phyloP scores from a whole-genome alignment of 1,284 basidiomycete species.

The Ceratobasidium sp. region DNA sequence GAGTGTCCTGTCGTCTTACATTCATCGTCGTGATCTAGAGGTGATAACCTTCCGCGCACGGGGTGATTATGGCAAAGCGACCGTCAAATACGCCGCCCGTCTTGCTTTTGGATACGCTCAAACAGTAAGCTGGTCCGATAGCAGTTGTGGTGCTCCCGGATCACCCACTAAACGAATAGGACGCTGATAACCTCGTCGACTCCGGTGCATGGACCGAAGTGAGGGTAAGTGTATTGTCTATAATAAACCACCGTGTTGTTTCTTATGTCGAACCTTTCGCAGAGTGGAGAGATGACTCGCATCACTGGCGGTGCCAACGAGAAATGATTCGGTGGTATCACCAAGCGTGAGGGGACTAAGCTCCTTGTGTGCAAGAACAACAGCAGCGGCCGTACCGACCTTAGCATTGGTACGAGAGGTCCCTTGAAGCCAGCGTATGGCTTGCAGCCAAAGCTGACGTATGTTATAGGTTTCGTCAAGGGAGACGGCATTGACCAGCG shows the following conservation, averaged over 20 bases:
- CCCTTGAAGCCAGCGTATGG: not conserved
- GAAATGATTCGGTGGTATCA: not conserved
- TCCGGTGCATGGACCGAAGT: slow-evolving; percentile 14
- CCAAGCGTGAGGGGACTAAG: not conserved
- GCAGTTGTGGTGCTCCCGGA: too few relatives aligned
- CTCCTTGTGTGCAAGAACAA: slow-evolving; percentile 32
- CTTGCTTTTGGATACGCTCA: slow-evolving; percentile 40
- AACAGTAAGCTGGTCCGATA: not conserved
- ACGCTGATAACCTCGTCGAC: slow-evolving; percentile 15
- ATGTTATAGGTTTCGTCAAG: slow-evolving; percentile 19
- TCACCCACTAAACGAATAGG: not conserved
- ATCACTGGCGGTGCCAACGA: not conserved
- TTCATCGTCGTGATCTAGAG: not conserved
- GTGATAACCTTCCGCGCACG: slow-evolving; percentile 23
- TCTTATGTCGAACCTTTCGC: too few relatives aligned
- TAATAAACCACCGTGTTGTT: too few relatives aligned
- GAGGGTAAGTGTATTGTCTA: not conserved
- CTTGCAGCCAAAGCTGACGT: not conserved
- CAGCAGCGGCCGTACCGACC: slow-evolving; percentile 6
- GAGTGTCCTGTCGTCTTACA: too few relatives aligned
- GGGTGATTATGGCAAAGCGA: slow-evolving; percentile 4
- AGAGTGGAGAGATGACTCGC: slow-evolving; percentile 11
- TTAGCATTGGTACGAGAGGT: slow-evolving; percentile 1
- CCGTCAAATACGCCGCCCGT: slow-evolving; percentile 5
- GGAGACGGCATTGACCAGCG: slow-evolving; percentile 31